Conservation (phyloP, 2,329 filamentous ascomycete genomes). For the Rhinocladiella similis region DNA sequence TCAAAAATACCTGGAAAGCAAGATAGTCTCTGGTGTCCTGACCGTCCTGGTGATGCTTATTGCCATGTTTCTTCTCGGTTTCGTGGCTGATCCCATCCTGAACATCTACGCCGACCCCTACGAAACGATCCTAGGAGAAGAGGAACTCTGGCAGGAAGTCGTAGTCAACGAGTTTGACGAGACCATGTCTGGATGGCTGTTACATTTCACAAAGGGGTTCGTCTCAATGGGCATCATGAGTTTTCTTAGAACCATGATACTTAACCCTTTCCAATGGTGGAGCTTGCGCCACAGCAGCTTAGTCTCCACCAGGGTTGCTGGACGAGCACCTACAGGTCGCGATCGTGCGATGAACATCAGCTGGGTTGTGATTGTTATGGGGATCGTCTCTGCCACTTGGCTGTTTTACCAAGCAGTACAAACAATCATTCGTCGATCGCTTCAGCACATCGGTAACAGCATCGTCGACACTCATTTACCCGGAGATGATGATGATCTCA, state of each 20-base stretch:
- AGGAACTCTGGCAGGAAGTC: slow-evolving; percentile 37
- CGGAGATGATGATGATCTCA: slow-evolving; percentile 30
- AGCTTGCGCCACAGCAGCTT: slow-evolving; percentile 66
- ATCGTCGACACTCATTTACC: slow-evolving; percentile 31
- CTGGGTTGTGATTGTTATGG: slow-evolving; percentile 76
- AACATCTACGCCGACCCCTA: slow-evolving; percentile 81
- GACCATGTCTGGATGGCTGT: slow-evolving; percentile 63
- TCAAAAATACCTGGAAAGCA: slow-evolving; percentile 59
- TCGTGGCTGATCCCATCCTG: slow-evolving; percentile 89
- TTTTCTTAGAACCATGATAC: slow-evolving; percentile 74
- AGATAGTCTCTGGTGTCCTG: slow-evolving; percentile 65
- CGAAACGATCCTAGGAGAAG: slow-evolving; percentile 51
- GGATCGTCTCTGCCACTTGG: slow-evolving; percentile 50
- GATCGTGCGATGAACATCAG: slow-evolving; percentile 77
- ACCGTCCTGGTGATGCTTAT: slow-evolving; percentile 71
- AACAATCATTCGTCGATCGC: slow-evolving; percentile 24
- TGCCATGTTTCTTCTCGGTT: slow-evolving; percentile 80
- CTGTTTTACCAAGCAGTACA: slow-evolving; percentile 31
- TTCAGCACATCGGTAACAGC: slow-evolving; percentile 29
- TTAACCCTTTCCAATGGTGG: slow-evolving; percentile 74
- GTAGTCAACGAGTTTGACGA: slow-evolving; percentile 15
- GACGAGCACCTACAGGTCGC: slow-evolving; percentile 58
- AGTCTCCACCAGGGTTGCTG: slow-evolving; percentile 32
- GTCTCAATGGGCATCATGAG: slow-evolving; percentile 87
- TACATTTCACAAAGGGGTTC: slow-evolving; percentile 86